Base-by-base conservation (phyloP, 2,329 filamentous ascomycete species). In the Phyllosticta paracitricarpa region DNA sequence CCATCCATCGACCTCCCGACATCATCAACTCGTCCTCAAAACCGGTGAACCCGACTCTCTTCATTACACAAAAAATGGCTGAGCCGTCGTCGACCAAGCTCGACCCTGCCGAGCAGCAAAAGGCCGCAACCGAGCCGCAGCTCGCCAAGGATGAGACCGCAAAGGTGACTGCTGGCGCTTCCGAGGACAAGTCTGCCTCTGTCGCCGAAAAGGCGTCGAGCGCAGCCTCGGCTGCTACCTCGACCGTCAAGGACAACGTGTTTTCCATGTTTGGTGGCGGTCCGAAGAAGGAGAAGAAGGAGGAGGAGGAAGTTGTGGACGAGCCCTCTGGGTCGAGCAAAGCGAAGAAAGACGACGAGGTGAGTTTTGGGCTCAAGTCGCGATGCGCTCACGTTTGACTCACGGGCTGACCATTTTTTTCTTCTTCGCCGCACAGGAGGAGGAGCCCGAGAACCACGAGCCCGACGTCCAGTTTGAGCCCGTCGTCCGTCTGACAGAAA, bases 261-360 rank as follows among this genome's bases (percentile, higher is more conserved):
- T 97, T 97, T 82, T 93, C 90, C 77, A 97, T 99, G 94, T 99
- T 99, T 73, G 94, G 94, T 69, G 94, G 94, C 66, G 94, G 94
- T 65, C 89, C 89, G 64, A 96, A 96, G 85, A 97, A 96, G 82
- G 90, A 94, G 80, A 92, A 91, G 83, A 96, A 94, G 83, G 85
- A 86, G 65, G 85, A 86, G 65, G 88, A 89, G 63, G 78, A 89
- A 33, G 91, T 89, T 68, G 87, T 86, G 66, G 88, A 91, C 67
- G 92, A 97, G 75, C 89, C 86, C 74, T 95, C 90, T 67, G 92
- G 92, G 70, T 91, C 89, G 75, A 88, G 89, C 71, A 81, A 81
- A 71, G 88, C 87, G 62, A 85, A 90, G 68, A 85, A 84, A 65
- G 82, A 78, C 54, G 82, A 83, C 4, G 84, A 86, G 57, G 87